Conservation (phyloP, 345 rosid genomes). For the Excoecaria agallocha region DNA sequence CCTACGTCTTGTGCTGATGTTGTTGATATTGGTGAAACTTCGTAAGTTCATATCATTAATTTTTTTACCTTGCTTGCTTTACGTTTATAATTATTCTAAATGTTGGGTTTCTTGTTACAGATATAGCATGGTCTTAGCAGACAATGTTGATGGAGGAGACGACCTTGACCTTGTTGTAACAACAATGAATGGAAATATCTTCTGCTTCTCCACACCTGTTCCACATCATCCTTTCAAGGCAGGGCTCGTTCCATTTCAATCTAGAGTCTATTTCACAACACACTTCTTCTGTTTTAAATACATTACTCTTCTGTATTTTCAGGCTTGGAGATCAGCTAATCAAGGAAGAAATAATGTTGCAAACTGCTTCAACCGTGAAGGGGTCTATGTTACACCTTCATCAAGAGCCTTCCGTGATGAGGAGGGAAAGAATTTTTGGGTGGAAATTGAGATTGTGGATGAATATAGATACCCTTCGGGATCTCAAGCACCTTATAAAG, state of each 20-base stretch:
- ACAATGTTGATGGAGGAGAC: slow-evolving; percentile 98
- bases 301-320: slow-evolving; percentile 28
- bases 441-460: slow-evolving; percentile 93
- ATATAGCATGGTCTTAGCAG: slow-evolving; percentile 97
- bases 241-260: slow-evolving; percentile 30
- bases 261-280: slow-evolving; percentile 5
- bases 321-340: slow-evolving; percentile 91
- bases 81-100: slow-evolving; percentile 13
- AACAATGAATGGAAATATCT: slow-evolving; percentile 97
- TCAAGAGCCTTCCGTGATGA: slow-evolving; percentile 96
- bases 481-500: slow-evolving; percentile 84
- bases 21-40: slow-evolving; percentile 97
- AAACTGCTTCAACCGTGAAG: slow-evolving; percentile 66
- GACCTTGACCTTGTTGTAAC: slow-evolving; percentile 97
- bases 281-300: slow-evolving; percentile 7
- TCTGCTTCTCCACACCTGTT: slow-evolving; percentile 95
- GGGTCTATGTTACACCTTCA: slow-evolving; percentile 71
- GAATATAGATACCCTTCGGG: slow-evolving; percentile 86
- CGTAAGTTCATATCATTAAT: slow-evolving; percentile 51
- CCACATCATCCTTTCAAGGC: slow-evolving; percentile 98
- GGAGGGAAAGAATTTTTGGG: slow-evolving; percentile 98
- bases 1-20: slow-evolving; percentile 95
- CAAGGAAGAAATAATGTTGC: slow-evolving; percentile 96
- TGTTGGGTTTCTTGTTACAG: slow-evolving; percentile 40
- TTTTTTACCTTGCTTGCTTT: slow-evolving; percentile 4